Evolutionary conservation across 2,329 filamentous ascomycete genomes (phyloP), one percentile per base, ranked within the genome.

Genomic region (Rasamsonia emersonii): DNA sequence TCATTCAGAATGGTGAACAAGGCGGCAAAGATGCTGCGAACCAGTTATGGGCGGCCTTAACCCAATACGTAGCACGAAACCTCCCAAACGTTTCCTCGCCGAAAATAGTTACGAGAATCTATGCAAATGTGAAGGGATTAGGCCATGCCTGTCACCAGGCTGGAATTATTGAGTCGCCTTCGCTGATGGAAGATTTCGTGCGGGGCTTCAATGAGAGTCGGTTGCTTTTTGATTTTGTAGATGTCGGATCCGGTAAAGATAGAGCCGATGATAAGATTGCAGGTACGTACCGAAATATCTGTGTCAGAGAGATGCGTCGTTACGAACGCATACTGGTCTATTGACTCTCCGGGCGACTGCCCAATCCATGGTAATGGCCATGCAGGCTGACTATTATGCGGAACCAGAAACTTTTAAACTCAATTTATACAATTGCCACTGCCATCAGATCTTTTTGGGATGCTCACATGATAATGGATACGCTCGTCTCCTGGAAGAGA

Each of bases 381-480:
- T 43, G 31, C 31, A 16, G 33, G 42, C 51, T 61, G 42, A 58
- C 41, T 5, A 15, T 14, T 27, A n/a, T 29, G 34, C 27, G 33
- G 14, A n/a, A 32, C 20, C 40, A 74, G 72, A 72, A 41, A 58
- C 59, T 16, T 69, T 78, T 52, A 69, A 70, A 43, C 50, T 73
- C 28, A 65, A 70, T 50, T 55, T 75, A 30, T 61, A 69, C 51
- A 69, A 77, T 43, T 69, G 65, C 40, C 73, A 75, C 43, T 79
- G 75, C 46, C 72, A 71, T 32, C 72, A 75, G 35, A 67, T 79
- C 32, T 58, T 77, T 29, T 60, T 79, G 20, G 75, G 73, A 6
- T 75, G 73, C 50, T 71, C 70, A 9, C 68, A 72, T 37, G 70
- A 73, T 51, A 67, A 66, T 34, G 63, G 68, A 14, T 77, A 75